These are phyloP conservation scores for Tetracladium setigerum DNA, from an alignment of 495 filamentous ascomycete species.

Conservation along the genomic window DNA sequence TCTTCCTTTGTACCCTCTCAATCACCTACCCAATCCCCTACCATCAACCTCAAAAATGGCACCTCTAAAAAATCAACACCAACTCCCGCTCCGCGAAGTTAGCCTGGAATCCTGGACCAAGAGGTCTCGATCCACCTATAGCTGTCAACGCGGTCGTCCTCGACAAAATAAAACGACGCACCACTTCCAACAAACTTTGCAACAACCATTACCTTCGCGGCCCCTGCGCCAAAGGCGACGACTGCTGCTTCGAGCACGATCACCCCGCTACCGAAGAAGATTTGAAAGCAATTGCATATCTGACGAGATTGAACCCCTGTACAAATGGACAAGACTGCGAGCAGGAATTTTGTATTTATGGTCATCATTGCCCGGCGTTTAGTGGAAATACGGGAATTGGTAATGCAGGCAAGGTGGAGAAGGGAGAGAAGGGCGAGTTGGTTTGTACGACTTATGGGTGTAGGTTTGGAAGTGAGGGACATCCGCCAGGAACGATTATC, in stretches of 20 bases:
- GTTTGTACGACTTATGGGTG: conserved; percentile 36
- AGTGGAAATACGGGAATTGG: not conserved
- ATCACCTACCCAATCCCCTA: conserved; percentile 14
- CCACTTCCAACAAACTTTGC: conserved; percentile 72
- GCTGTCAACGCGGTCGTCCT: conserved; percentile 47
- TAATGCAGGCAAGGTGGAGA: not conserved
- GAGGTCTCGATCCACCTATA: conserved; percentile 42
- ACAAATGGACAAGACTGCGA: conserved; percentile 65
- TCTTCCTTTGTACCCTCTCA: conserved; percentile 27
- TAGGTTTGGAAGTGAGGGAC: conserved; percentile 37
- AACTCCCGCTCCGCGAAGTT: conserved; percentile 27
- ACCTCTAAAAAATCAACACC: conserved; percentile 13
- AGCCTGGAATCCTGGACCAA: conserved; percentile 44
- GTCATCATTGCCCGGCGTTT: conserved; percentile 43
- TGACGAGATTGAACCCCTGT: conserved; percentile 76
- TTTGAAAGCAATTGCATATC: conserved; percentile 55
- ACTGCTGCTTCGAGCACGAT: conserved; percentile 70
- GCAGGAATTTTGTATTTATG: conserved; percentile 74
- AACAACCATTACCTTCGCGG: conserved; percentile 76
- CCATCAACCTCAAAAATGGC: conserved; percentile 21
- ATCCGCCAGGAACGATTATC: conserved; percentile 42
- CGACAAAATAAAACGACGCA: conserved; percentile 67
- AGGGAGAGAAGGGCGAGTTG: conserved; percentile 24
- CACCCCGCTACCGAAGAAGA: conserved; percentile 63
- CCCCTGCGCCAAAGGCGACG: conserved; percentile 62